Conservation (phyloP, 805 yeast species). For the Cyberlindnera mycetangii region DNA sequence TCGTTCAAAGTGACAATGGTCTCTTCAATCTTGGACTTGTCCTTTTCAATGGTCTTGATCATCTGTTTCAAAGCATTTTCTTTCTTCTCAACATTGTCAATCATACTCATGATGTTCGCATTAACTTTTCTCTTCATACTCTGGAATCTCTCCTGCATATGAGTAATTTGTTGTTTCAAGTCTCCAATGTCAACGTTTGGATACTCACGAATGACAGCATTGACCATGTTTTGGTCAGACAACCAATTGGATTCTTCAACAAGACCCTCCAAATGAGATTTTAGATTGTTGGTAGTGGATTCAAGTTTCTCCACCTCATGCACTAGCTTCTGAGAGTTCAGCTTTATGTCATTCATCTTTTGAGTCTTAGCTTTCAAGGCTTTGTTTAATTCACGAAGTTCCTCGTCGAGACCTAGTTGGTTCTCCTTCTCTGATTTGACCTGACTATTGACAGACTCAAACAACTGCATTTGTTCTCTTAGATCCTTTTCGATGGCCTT, state of each 20-base stretch:
- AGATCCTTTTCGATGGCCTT: constrained; percentile 28
- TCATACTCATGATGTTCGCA: constrained; percentile 83
- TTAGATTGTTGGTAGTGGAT: constrained; percentile 35
- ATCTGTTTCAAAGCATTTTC: constrained; percentile 71
- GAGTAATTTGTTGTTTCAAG: constrained; percentile 53
- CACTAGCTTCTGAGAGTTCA: constrained; percentile 50
- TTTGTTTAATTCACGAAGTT: constrained; percentile 56
- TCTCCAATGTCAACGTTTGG: constrained; percentile 62
- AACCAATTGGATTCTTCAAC: constrained; percentile 71
- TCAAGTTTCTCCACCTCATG: constrained; percentile 54
- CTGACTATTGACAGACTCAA: constrained; percentile 26
- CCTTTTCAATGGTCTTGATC: constrained; percentile 85
- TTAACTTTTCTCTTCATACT: constrained; percentile 81
- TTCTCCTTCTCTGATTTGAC: constrained; percentile 43
- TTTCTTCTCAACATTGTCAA: constrained; percentile 87
- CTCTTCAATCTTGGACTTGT: constrained; percentile 83
- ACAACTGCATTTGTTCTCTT: constrained; percentile 25
- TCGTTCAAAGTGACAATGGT: constrained; percentile 81
- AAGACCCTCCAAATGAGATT: constrained; percentile 41
- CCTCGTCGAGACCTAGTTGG: constrained; percentile 71
- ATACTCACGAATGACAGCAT: constrained; percentile 55
- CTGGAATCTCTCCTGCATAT: constrained; percentile 56
- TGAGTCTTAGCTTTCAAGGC: constrained; percentile 42
- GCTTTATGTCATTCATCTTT: constrained; percentile 41
- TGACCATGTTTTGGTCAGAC: constrained; percentile 55